Evolutionary conservation across 768 basidiomycete genomes (phyloP).

Genomic region (Arthromyces matolae): DNA sequence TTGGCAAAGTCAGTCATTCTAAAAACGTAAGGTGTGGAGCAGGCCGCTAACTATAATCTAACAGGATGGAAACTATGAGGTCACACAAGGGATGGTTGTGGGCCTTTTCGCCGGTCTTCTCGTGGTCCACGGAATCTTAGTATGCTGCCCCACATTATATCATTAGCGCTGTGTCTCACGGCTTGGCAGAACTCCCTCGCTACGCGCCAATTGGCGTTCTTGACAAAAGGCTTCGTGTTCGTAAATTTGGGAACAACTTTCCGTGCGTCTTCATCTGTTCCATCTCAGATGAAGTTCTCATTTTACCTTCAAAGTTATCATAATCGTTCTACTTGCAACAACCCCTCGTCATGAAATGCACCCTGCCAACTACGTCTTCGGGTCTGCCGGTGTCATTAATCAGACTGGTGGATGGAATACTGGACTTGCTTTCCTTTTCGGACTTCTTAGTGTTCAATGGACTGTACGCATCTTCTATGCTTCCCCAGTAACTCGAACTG

Average conservation of each 20-base stretch:
- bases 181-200: slow-evolving; percentile 59
- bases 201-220: slow-evolving; percentile 67
- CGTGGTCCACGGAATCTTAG: slow-evolving; percentile 72
- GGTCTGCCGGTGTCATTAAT: slow-evolving; percentile 68
- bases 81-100: slow-evolving; percentile 71
- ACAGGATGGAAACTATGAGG: slow-evolving; percentile 53
- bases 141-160: slow-evolving; percentile 24
- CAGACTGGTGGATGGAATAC: slow-evolving; percentile 76
- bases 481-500: background rate
- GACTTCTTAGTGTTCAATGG: slow-evolving; percentile 85
- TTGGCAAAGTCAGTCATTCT: slow-evolving; percentile 42
- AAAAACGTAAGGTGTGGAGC: background rate
- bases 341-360: slow-evolving; percentile 79
- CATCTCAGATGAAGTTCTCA: background rate
- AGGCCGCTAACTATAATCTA: background rate
- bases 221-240: slow-evolving; percentile 80
- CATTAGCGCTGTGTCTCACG: background rate
- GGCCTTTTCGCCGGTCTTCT: slow-evolving; percentile 76
- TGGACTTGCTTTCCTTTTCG: slow-evolving; percentile 82
- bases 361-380: slow-evolving; percentile 75
- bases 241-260: slow-evolving; percentile 81
- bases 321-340: slow-evolving; percentile 77
- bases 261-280: slow-evolving; percentile 33
- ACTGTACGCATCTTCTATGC: slow-evolving; percentile 50
- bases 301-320: slow-evolving; percentile 54